A percentile compares a stretch with the other conserved stretches of the same genome.
phyloP scores from a whole-genome alignment of 495 filamentous ascomycete genomes.

The Aspergillus panamensis region DNA sequence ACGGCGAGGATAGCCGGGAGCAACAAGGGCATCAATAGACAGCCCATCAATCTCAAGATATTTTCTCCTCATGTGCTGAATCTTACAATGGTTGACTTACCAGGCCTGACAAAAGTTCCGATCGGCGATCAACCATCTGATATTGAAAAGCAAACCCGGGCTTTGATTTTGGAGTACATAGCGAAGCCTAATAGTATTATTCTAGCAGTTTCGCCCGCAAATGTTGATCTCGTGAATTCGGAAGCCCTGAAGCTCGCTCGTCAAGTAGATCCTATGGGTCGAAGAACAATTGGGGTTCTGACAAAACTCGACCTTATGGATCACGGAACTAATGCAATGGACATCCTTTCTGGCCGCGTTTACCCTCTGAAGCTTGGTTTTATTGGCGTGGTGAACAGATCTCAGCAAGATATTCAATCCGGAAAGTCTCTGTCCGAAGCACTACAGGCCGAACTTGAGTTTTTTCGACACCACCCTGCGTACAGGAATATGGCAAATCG shows the following conservation, averaged over 20 bases:
- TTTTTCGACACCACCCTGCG: slow-evolving; percentile 94
- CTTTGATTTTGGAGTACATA: slow-evolving; percentile 96
- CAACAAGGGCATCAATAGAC: slow-evolving; percentile 97
- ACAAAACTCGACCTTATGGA: slow-evolving; percentile 99
- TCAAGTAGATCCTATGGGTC: slow-evolving; percentile 92
- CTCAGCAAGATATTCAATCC: slow-evolving; percentile 96
- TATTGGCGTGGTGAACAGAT: slow-evolving; percentile 96
- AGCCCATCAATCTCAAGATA: slow-evolving; percentile 98
- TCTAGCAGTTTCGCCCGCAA: slow-evolving; percentile 93
- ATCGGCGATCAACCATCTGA: slow-evolving; percentile 98
- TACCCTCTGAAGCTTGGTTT: slow-evolving; percentile 97
- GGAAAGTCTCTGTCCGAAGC: slow-evolving; percentile 90
- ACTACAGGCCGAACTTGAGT: slow-evolving; percentile 84
- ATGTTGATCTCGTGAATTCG: slow-evolving; percentile 98
- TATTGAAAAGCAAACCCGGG: slow-evolving; percentile 98
- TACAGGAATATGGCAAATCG: slow-evolving; percentile 94
- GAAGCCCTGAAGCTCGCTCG: slow-evolving; percentile 95
- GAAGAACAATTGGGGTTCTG: slow-evolving; percentile 93
- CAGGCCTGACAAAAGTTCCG: slow-evolving; percentile 94
- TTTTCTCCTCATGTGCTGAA: slow-evolving; percentile 97
- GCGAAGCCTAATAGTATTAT: slow-evolving; percentile 99
- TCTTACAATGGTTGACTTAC: slow-evolving; percentile 92
- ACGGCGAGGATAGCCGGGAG: slow-evolving; percentile 91
- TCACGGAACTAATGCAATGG: slow-evolving; percentile 95
- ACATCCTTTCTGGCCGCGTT: slow-evolving; percentile 92